phyloP scores from a whole-genome alignment of 805 yeast genomes.

The Cyberlindnera xishuangbannaensis region DNA sequence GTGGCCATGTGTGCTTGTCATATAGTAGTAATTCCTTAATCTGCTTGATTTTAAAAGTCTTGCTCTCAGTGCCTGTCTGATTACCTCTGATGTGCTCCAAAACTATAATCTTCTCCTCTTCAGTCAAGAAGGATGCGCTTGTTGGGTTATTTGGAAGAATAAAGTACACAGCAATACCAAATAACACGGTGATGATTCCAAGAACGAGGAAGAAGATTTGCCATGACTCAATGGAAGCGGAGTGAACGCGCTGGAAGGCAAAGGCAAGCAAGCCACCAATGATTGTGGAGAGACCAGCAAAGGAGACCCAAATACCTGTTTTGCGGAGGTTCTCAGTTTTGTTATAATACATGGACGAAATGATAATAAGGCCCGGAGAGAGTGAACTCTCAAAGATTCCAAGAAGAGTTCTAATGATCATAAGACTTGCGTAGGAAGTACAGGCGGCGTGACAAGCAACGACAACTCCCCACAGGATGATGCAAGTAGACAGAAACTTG shows the following conservation, averaged over 20 bases:
- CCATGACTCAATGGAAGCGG: slow-evolving; percentile 43
- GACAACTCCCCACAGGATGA: slow-evolving; percentile 49
- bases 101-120: slow-evolving; percentile 35
- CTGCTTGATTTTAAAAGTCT: slow-evolving; percentile 36
- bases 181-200: slow-evolving; percentile 46
- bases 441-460: slow-evolving; percentile 49
- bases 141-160: slow-evolving; percentile 47
- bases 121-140: slow-evolving; percentile 29
- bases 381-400: slow-evolving; percentile 52
- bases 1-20: slow-evolving; percentile 47
- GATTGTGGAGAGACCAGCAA: slow-evolving; percentile 46
- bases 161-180: slow-evolving; percentile 40
- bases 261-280: slow-evolving; percentile 43
- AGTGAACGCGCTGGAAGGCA: slow-evolving; percentile 48
- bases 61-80: slow-evolving; percentile 45
- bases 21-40: slow-evolving; percentile 36
- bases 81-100: slow-evolving; percentile 38
- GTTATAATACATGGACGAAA: slow-evolving; percentile 60
- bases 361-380: slow-evolving; percentile 50
- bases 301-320: slow-evolving; percentile 53
- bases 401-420: slow-evolving; percentile 48
- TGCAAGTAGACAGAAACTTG: slow-evolving; percentile 41
- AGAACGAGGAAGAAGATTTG: slow-evolving; percentile 53
- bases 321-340: slow-evolving; percentile 45
- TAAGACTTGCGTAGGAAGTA: slow-evolving; percentile 43